A percentile compares a stretch with the other conserved stretches of the same genome.
phyloP scores from a whole-genome alignment of 306 rosid species.

The Lotus japonicus region DNA sequence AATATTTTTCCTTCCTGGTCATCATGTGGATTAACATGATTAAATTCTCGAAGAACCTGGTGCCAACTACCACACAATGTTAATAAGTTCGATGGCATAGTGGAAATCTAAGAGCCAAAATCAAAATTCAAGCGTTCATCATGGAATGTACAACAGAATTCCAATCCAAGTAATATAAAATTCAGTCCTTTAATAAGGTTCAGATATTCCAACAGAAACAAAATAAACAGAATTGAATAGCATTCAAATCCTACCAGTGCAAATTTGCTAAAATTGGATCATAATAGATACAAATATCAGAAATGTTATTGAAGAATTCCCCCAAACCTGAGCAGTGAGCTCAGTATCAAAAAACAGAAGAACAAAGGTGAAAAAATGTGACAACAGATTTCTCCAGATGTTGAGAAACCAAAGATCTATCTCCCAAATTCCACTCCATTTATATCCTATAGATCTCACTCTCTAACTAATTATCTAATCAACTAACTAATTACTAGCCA shows the following conservation, averaged over 20 bases:
- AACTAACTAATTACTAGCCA: neutral
- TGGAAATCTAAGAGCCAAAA: too few species aligned
- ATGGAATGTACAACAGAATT: neutral
- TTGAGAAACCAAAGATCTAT: too few species aligned
- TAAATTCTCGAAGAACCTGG: constrained; percentile 94
- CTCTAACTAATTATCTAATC: neutral
- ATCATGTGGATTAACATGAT: constrained; percentile 98
- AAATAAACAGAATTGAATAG: neutral
- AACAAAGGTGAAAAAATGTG: too few species aligned
- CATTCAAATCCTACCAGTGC: neutral
- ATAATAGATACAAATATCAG: neutral
- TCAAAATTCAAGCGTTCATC: neutral
- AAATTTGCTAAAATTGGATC: neutral
- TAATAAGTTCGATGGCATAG: constrained; percentile 17
- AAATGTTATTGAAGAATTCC: too few species aligned
- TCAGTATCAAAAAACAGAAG: too few species aligned
- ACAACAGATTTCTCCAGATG: too few species aligned
- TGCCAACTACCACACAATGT: constrained; percentile 29
- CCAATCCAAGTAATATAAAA: constrained; percentile 1
- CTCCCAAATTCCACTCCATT: too few species aligned
- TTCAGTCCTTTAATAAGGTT: neutral
- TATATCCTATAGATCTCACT: neutral
- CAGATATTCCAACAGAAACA: constrained; percentile 9
- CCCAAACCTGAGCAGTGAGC: too few species aligned
- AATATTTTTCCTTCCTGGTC: constrained; percentile 88